phyloP scores from a whole-genome alignment of 768 basidiomycete genomes.

The Pleurotus citrinopileatus region DNA sequence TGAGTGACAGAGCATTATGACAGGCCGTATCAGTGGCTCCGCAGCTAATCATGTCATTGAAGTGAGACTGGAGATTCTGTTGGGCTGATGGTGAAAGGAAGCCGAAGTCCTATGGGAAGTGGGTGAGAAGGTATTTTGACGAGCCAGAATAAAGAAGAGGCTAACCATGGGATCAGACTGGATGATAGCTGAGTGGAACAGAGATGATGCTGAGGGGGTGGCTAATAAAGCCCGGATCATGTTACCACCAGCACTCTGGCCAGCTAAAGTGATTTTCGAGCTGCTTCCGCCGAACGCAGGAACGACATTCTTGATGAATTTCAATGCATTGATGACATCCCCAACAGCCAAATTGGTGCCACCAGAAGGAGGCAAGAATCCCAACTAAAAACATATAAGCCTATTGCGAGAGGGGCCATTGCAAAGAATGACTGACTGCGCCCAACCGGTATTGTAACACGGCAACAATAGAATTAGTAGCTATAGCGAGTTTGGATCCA shows the following conservation, averaged over 20 bases:
- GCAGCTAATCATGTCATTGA: slow-evolving; percentile 48
- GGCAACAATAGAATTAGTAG: slow-evolving; percentile 74
- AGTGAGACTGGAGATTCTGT: slow-evolving; percentile 46
- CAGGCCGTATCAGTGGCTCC: slow-evolving; percentile 44
- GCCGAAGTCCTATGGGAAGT: slow-evolving; percentile 59
- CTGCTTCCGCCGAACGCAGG: slow-evolving; percentile 67
- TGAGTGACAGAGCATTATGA: slow-evolving; percentile 44
- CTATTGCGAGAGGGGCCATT: not conserved
- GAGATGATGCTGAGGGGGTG: slow-evolving; percentile 60
- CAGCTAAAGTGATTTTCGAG: slow-evolving; percentile 70
- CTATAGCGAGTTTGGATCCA: slow-evolving; percentile 69
- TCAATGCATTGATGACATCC: slow-evolving; percentile 64
- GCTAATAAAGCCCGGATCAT: slow-evolving; percentile 79
- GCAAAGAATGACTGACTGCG: slow-evolving; percentile 41
- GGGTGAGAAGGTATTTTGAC: slow-evolving; percentile 7
- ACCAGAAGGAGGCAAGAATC: slow-evolving; percentile 70
- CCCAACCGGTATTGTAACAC: slow-evolving; percentile 86
- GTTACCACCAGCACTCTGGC: slow-evolving; percentile 79
- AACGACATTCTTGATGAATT: slow-evolving; percentile 55
- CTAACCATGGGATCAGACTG: slow-evolving; percentile 87
- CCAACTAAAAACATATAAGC: slow-evolving; percentile 44
- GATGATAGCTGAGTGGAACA: slow-evolving; percentile 77
- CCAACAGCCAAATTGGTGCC: slow-evolving; percentile 69
- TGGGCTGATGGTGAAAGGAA: slow-evolving; percentile 59
- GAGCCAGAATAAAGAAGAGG: not conserved